Evolutionary conservation across 1,284 basidiomycete species (phyloP), one percentile per base, ranked within the genome.

Genomic region (Rhodotorula sp.): DNA sequence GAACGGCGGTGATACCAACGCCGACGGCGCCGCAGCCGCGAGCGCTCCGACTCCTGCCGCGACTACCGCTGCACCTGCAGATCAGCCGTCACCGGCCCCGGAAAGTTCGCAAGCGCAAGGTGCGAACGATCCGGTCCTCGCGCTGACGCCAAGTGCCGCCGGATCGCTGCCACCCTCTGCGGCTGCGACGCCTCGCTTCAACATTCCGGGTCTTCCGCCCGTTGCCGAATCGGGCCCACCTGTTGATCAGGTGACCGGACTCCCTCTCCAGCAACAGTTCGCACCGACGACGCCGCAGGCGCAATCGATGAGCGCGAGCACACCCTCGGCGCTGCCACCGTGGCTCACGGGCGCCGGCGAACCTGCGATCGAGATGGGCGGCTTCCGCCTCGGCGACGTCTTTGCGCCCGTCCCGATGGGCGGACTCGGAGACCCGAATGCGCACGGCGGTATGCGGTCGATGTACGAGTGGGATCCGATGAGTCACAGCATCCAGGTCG

Each of bases 381-480:
- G 47, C 10, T 67, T 67, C 66, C 57, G 58, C 34, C 66, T 67
- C 60, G 66, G 48, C 34, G 56, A 58, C 48, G 55, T 55, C 54
- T 55, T 55, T 55, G 54, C 26, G 18, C 54, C 54, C 26, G 54
- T 55, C 4, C 15, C 48, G 2, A 56, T 56, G 14, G 45, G 43
- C 2, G 64, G 59, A 10, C 31, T 48, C 43, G 65, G 62, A 26
- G 54, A 65, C 45, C n/a, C 59, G 21, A 59, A 66, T 18, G 56
- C 21, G 31, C 19, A 28, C 45, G 60, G 60, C 8, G 31, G 28
- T n/a, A 62, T 49, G 57, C 71, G 38, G 71, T 68, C 62, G 69
- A 55, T 55, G 54, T 55, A 55, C 54, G 54, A 73, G 38, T 76
- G 71, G 74, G 74, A 71, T 45, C 69, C 71, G n/a, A 67, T 70